Evolutionary conservation across 1,284 basidiomycete genomes (phyloP).

Genomic region (Malassezia cuniculi): DNA sequence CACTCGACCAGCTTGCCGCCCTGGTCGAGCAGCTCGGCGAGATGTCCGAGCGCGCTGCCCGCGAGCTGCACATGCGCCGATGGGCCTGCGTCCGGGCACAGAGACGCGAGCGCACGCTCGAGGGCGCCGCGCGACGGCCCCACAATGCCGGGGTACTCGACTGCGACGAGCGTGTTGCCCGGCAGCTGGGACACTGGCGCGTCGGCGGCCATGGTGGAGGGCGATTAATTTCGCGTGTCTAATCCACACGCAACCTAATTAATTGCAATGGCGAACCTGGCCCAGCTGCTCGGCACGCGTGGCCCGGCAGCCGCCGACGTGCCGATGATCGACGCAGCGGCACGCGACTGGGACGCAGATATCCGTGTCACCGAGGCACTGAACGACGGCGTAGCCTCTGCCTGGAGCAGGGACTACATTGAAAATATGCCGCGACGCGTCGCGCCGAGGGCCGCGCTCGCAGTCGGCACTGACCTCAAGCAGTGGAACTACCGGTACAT

Average conservation of each 20-base stretch:
- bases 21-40: constrained; percentile 17
- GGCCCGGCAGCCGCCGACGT: no score
- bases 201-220: not conserved
- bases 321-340: not conserved
- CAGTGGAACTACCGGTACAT: constrained; percentile 42
- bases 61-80: not conserved
- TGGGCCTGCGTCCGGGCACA: constrained; percentile 17
- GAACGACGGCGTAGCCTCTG: constrained; percentile 4
- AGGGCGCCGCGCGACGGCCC: constrained; percentile 10
- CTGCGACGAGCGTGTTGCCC: constrained; percentile 15
- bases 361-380: constrained; percentile 5
- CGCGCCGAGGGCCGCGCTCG: constrained; percentile 25
- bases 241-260: not conserved
- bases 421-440: not conserved
- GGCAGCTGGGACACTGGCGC: constrained; percentile 18
- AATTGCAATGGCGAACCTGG: constrained; percentile 10
- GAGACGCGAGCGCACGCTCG: constrained; percentile 24
- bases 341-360: not conserved
- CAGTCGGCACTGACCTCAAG: constrained; percentile 33
- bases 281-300: constrained; percentile 8
- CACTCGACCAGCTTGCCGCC: constrained; percentile 26
- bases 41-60: constrained; percentile 20
- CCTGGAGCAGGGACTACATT: constrained; percentile 3
- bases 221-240: not conserved
- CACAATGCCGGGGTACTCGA: constrained; percentile 35